Conservation (phyloP, 2,329 filamentous ascomycete species). For the Arachnomyces sp. region DNA sequence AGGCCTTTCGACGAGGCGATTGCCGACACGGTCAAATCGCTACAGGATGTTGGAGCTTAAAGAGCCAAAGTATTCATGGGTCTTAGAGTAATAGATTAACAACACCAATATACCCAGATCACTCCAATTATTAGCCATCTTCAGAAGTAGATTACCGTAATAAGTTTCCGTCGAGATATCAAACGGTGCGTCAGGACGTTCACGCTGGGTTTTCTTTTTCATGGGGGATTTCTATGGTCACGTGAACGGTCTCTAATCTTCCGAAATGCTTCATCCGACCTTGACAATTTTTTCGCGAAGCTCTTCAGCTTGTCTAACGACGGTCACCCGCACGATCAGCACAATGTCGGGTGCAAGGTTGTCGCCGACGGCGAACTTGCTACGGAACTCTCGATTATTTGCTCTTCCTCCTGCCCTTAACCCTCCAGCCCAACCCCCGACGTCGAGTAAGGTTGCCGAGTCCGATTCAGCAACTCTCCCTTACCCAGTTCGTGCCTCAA, state of each 20-base stretch:
- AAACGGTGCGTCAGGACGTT: no score
- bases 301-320: no score
- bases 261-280: no score
- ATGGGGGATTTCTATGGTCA: constrained; percentile 10
- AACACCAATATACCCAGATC: no score
- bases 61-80: background rate
- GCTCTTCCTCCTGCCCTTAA: constrained; percentile 71
- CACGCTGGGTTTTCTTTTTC: constrained; percentile 10
- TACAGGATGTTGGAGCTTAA: constrained; percentile 26
- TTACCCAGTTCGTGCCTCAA: constrained; percentile 74
- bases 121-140: no score
- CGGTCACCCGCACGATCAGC: constrained; percentile 7
- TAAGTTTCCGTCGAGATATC: no score
- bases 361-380: constrained; percentile 58
- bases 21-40: constrained; percentile 29
- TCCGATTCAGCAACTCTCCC: constrained; percentile 65
- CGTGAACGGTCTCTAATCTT: no score
- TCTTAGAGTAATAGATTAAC: constrained; percentile 7
- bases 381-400: constrained; percentile 84
- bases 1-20: constrained; percentile 29
- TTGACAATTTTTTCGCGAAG: no score
- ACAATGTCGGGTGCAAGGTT: constrained; percentile 38
- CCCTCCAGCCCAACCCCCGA: constrained; percentile 46
- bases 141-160: no score
- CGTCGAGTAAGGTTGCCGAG: constrained; percentile 39